Base-by-base conservation (phyloP, 257 asterid species). In the Osmanthus fragrans region DNA sequence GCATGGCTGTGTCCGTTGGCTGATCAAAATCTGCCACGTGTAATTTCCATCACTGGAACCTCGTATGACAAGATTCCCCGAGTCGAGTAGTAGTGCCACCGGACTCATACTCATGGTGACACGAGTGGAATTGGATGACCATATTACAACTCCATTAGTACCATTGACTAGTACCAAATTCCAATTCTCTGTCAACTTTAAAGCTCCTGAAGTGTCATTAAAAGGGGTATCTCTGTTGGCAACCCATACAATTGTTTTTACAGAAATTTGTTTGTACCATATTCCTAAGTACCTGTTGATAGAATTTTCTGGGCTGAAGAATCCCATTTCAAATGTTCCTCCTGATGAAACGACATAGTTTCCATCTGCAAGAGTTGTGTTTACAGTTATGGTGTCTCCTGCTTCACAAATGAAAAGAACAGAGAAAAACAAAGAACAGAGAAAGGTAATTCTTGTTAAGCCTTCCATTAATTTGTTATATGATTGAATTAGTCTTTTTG, bases 291-390 rank as follows among this genome's bases (percentile, higher is more conserved):
- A 81, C 11, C 66, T 72, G 21, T 73, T 68, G 72, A 12, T 25
- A 21, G 85, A 77, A 73, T 19, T 65, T 1, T 40, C 51, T 5
- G 79, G 79, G 27, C 70, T 77, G 73, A 77, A 77, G 72, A 82
- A 82, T 8, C 85, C 85, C 82, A 78, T 23, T 58, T 76, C 68
- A 54, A 82, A 82, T 49, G 74, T 60, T 47, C 85, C 77, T 0
- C 49, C 51, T 2, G 85, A 77, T 42, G 82, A 82, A 70, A 73
- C 74, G 63, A 78, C 71, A 40, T 32, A 54, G 36, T 78, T 63
- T 29, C 75, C 82, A 68, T 58, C 68, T 8, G 63, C 29, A 75
- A 82, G 77, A 66, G 72, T 10, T 32, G 71, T 34, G 60, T 45
- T 68, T 66, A 40, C 73, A 10, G 16, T 33, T 4, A 73, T 67